Evolutionary conservation across 495 filamentous ascomycete species (phyloP).

Genomic region (Penicillium cosmopolitanum): DNA sequence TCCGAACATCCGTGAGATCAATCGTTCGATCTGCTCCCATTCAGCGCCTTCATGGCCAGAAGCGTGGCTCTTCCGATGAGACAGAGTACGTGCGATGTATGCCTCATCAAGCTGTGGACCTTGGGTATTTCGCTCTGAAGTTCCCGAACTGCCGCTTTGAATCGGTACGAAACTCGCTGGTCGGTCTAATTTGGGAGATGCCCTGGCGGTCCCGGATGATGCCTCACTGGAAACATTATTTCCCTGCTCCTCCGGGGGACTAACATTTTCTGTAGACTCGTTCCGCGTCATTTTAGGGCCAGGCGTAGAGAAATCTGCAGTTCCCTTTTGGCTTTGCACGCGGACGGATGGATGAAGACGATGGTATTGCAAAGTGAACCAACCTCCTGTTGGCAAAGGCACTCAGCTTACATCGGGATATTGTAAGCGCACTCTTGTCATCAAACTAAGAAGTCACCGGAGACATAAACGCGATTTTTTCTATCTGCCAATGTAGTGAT

Average conservation of each 20-base stretch:
- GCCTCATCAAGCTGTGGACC: constrained; percentile 44
- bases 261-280: neutral
- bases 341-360: neutral
- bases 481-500: constrained; percentile 8
- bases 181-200: constrained; percentile 6
- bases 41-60: constrained; percentile 51
- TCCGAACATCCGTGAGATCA: constrained; percentile 70
- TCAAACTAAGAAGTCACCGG: neutral
- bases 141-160: constrained; percentile 6
- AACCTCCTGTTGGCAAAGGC: neutral
- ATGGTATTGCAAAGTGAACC: neutral
- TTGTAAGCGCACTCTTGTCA: neutral
- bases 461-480: neutral
- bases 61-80: constrained; percentile 48
- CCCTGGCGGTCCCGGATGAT: neutral
- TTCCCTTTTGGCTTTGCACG: neutral
- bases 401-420: neutral
- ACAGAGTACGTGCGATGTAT: constrained; percentile 53
- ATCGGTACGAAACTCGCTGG: constrained; percentile 10
- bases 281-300: neutral
- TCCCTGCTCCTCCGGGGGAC: neutral
- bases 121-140: neutral
- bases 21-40: constrained; percentile 57
- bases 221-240: neutral
- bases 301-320: neutral